These are phyloP conservation scores for Hypoxylon perforatum DNA, from an alignment of 495 filamentous ascomycete species.

Conservation along the genomic window DNA sequence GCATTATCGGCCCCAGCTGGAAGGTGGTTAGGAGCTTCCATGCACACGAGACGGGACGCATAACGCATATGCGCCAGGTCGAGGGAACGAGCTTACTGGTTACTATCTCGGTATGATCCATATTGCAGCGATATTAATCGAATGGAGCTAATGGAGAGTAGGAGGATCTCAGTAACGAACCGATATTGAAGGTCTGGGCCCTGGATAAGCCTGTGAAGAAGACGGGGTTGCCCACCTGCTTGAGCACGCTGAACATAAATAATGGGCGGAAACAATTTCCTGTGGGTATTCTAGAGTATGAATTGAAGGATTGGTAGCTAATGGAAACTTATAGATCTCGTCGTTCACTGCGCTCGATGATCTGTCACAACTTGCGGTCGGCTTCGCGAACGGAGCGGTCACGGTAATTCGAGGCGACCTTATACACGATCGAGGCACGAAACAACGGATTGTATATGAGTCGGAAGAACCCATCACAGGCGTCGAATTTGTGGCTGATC, in stretches of 20 bases:
- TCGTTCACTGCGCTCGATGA: slow-evolving; percentile 88
- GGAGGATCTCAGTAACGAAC: slow-evolving; percentile 88
- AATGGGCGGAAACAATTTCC: slow-evolving; percentile 95
- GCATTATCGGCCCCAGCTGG: slow-evolving; percentile 86
- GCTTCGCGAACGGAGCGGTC: slow-evolving; percentile 95
- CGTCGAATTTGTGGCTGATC: slow-evolving; percentile 77
- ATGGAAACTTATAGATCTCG: slow-evolving; percentile 71
- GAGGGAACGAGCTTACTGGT: slow-evolving; percentile 87
- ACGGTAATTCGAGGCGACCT: slow-evolving; percentile 93
- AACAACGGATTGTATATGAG: slow-evolving; percentile 94
- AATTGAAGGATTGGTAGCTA: not conserved
- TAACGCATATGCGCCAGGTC: slow-evolving; percentile 96
- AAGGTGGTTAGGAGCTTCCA: slow-evolving; percentile 87
- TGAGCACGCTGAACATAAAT: slow-evolving; percentile 84
- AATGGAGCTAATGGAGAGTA: slow-evolving; percentile 36
- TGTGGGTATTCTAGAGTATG: slow-evolving; percentile 57
- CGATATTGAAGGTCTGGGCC: slow-evolving; percentile 93
- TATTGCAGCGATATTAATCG: not conserved
- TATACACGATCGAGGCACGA: slow-evolving; percentile 95
- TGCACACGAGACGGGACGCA: slow-evolving; percentile 79
- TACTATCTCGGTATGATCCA: slow-evolving; percentile 70
- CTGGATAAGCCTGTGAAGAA: slow-evolving; percentile 95
- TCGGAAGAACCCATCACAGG: slow-evolving; percentile 97
- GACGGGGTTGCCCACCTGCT: slow-evolving; percentile 84
- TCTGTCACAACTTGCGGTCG: slow-evolving; percentile 89